Conservation (phyloP, 177 flowering plant species). For the Vitis hybrid region DNA sequence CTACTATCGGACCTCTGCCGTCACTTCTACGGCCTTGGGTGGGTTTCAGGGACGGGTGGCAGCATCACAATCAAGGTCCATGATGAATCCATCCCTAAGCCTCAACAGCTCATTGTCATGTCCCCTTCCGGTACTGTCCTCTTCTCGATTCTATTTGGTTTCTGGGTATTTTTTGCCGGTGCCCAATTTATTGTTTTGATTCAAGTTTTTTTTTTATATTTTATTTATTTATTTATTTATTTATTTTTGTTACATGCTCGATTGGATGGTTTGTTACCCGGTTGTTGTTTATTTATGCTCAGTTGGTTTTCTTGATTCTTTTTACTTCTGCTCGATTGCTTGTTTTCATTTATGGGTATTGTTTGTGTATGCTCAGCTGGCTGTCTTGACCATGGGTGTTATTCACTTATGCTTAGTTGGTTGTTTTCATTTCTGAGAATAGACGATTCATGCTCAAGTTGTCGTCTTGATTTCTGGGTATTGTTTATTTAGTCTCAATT, state of each 20-base stretch:
- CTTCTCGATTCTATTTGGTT: neutral
- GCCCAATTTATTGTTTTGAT: neutral
- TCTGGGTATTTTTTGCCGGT: neutral
- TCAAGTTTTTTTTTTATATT: no score
- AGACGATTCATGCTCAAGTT: no score
- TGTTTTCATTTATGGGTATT: no score
- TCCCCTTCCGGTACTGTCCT: slow-evolving; percentile 81
- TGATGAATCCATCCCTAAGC: slow-evolving; percentile 73
- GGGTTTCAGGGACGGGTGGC: slow-evolving; percentile 99
- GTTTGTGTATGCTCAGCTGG: no score
- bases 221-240: neutral
- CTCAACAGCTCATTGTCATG: slow-evolving; percentile 89
- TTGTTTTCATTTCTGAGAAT: no score
- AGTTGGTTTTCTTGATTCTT: neutral
- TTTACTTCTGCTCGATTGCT: no score
- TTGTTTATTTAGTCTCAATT: no score
- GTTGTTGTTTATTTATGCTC: neutral
- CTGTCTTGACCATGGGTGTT: no score
- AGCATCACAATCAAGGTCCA: slow-evolving; percentile 91
- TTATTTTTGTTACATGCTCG: neutral
- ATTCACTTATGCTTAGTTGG: no score
- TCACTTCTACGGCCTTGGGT: slow-evolving; percentile 86
- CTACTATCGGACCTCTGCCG: slow-evolving; percentile 84
- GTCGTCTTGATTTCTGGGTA: no score
- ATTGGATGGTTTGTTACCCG: neutral